A percentile compares a stretch with the other conserved stretches of the same genome.
Evolutionary conservation across 192 early-diverging fungal genomes (phyloP).

Genomic region (Martensiomyces pterosporus): DNA sequence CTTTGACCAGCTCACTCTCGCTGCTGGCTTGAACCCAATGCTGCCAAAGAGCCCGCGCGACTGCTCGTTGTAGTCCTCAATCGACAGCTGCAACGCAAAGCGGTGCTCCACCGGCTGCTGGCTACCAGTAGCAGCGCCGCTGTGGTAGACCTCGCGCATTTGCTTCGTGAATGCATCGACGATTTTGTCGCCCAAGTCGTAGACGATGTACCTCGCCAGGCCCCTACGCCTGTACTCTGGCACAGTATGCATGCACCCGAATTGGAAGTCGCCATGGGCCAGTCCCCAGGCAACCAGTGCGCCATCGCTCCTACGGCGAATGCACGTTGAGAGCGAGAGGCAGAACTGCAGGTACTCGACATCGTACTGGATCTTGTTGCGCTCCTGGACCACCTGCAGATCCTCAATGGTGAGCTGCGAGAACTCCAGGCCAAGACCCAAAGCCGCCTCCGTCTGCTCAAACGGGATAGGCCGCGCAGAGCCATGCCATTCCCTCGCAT

Average conservation of each 20-base stretch:
- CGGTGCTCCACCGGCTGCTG: too few relatives aligned
- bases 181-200: neutral
- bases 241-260: neutral
- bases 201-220: neutral
- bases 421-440: neutral
- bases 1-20: neutral
- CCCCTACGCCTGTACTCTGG: neutral
- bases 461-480: neutral
- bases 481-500: neutral
- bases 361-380: neutral
- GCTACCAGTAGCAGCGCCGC: too few relatives aligned
- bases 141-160: too few relatives aligned
- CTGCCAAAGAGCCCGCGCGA: neutral
- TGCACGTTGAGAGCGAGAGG: neutral
- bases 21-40: neutral
- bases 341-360: neutral
- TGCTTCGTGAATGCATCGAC: neutral
- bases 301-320: neutral
- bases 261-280: neutral
- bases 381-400: neutral
- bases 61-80: neutral
- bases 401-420: neutral
- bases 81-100: neutral
- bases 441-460: neutral
- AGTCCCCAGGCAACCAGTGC: neutral